Evolutionary conservation across 2,329 filamentous ascomycete genomes (phyloP).

Genomic region (Botrytis medusae): DNA sequence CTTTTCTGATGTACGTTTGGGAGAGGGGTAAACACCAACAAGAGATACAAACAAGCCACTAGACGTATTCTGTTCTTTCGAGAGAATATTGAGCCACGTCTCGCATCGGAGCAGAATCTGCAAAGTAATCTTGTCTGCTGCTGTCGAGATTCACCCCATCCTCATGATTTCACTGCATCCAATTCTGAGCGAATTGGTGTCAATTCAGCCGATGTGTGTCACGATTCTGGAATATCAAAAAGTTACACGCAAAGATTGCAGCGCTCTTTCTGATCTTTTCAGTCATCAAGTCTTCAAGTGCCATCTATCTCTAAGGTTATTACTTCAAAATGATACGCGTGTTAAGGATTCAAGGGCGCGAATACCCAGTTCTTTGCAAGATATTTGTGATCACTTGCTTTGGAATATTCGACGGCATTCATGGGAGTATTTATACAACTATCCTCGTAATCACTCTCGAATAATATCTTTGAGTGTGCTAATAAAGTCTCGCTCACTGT

Average conservation of each 20-base stretch:
- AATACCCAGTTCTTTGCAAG: background rate
- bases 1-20: background rate
- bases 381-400: background rate
- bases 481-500: background rate
- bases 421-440: rapidly evolving
- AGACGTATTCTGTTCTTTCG: background rate
- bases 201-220: background rate
- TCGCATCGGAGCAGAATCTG: background rate
- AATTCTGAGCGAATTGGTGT: rapidly evolving
- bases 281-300: background rate
- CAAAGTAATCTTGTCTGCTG: background rate
- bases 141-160: background rate
- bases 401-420: rapidly evolving
- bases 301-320: background rate
- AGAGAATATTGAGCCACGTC: background rate
- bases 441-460: background rate
- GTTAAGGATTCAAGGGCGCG: background rate
- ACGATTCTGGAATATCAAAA: background rate
- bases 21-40: background rate
- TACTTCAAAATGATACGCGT: background rate
- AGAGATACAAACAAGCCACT: background rate
- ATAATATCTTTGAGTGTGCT: background rate
- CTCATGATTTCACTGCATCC: background rate
- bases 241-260: background rate
- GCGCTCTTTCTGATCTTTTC: background rate